phyloP scores from a whole-genome alignment of 2,329 filamentous ascomycete genomes.

The Neonectria sp. region DNA sequence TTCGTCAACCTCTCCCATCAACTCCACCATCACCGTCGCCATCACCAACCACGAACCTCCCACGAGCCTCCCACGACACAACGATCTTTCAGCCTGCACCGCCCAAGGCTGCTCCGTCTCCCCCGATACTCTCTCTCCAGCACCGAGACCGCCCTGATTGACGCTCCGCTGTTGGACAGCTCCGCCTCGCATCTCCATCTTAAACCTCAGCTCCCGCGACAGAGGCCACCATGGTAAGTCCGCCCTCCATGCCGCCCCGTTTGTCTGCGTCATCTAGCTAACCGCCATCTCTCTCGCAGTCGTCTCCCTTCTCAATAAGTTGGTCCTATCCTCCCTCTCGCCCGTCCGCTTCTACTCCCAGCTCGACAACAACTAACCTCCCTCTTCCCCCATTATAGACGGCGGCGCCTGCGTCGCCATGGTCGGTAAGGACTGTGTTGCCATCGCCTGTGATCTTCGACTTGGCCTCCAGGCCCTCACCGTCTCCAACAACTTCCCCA shows the following conservation, averaged over 20 bases:
- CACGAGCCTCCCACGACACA: slow-evolving; percentile 29
- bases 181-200: slow-evolving; percentile 40
- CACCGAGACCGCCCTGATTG: slow-evolving; percentile 35
- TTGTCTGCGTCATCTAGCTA: slow-evolving; percentile 39
- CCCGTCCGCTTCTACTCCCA: slow-evolving; percentile 12
- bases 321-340: slow-evolving; percentile 52
- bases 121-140: slow-evolving; percentile 6
- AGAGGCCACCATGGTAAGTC: slow-evolving; percentile 50
- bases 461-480: slow-evolving; percentile 97
- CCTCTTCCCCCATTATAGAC: slow-evolving; percentile 60
- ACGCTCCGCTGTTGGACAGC: slow-evolving; percentile 35
- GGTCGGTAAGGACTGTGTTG: slow-evolving; percentile 99
- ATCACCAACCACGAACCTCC: slow-evolving; percentile 35
- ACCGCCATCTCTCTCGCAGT: slow-evolving; percentile 66
- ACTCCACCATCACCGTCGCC: slow-evolving; percentile 30
- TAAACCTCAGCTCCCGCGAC: slow-evolving; percentile 31
- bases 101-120: background rate
- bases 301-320: slow-evolving; percentile 97
- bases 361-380: slow-evolving; percentile 30
- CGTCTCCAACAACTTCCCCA: slow-evolving; percentile 99
- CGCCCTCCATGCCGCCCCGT: background rate
- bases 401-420: slow-evolving; percentile 98
- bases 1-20: slow-evolving; percentile 32
- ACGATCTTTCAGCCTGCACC: background rate
- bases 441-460: slow-evolving; percentile 98